Percentiles rank a stretch among this genome's conserved stretches.
These are phyloP conservation scores for Sapria himalayana DNA, from an alignment of 345 rosid genomes.

Conservation along the genomic window DNA sequence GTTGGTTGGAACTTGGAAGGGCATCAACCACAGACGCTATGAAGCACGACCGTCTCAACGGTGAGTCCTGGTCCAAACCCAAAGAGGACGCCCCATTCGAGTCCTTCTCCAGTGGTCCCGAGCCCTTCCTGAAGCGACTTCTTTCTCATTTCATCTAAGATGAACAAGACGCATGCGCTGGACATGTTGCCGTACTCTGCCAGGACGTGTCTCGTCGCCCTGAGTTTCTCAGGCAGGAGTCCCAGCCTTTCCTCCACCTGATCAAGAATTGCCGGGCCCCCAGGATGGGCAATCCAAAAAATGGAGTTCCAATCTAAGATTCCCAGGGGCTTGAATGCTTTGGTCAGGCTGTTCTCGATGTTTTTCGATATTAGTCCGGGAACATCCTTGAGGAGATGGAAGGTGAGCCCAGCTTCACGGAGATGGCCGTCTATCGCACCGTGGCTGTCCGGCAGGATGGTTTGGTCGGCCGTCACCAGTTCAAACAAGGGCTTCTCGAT, in stretches of 20 bases:
- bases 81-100: conserved; percentile 69
- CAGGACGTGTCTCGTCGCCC: conserved; percentile 37
- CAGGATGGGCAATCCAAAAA: conserved; percentile 69
- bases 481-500: conserved; percentile 40
- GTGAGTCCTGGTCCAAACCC: conserved; percentile 84
- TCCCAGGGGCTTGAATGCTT: conserved; percentile 53
- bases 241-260: conserved; percentile 36
- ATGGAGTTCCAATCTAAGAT: conserved; percentile 61
- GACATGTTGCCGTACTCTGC: conserved; percentile 71
- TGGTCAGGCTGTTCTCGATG: conserved; percentile 37
- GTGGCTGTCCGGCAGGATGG: conserved; percentile 52
- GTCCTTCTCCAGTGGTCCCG: conserved; percentile 51
- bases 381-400: conserved; percentile 40
- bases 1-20: no score
- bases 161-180: conserved; percentile 59
- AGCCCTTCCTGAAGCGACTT: conserved; percentile 31
- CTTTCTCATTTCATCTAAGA: conserved; percentile 62
- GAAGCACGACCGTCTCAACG: conserved; percentile 62
- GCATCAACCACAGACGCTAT: no score
- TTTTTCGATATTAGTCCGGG: conserved; percentile 58
- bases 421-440: conserved; percentile 56
- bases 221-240: conserved; percentile 29
- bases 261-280: conserved; percentile 52
- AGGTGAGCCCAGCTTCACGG: conserved; percentile 51
- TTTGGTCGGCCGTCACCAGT: conserved; percentile 45